Base-by-base conservation (phyloP, 257 asterid genomes). In the Ligustrum vulgare region DNA sequence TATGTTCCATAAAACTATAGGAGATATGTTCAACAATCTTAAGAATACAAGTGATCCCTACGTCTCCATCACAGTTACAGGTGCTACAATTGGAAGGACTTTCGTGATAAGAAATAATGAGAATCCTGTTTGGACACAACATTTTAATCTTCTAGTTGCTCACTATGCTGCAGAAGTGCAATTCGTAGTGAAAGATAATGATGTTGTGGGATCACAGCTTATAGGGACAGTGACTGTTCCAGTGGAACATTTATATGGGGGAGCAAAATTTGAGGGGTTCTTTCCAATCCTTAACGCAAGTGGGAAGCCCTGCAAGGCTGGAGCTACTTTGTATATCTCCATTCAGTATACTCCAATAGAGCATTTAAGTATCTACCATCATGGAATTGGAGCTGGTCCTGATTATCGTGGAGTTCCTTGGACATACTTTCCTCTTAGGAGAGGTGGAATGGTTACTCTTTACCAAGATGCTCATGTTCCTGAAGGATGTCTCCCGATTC, bases 31-130 rank as follows among this genome's bases (percentile, higher is more conserved):
- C 78, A 89, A 84, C 74, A 90, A 81, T 62, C 83, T 83, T 60
- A 93, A 93, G 85, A 93, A 86, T 77, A 93, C 99, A 34, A 95
- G 98, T 73, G 99, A 95, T 80, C 99, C 99, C 3, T 95, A 95
- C 6, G 98, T 95, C 73, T 70, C 99, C 5, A 79, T 93, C 37
- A 70, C 79, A 1, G 81, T 91, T 67, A 78, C 92, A 3, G 96
- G 84, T 64, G 97, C 97, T 62, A 84, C 91, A 9, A 39, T 95
- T 45, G 98, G 93, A 33, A 88, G 98, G 88, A 95, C 98, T 79
- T 93, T 74, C 56, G 98, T 93, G 37, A 91, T 90, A 78, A 87
- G 87, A 80, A 95, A 95, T 66, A 80, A 79, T 2, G 98, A 95
- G 74, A 89, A 91, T 80, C 99, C 99, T 3, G 88, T 91, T 72